These are phyloP conservation scores for Coix lacrymajobi DNA, from an alignment of 176 grass and related monocot genomes.

Conservation along the genomic window DNA sequence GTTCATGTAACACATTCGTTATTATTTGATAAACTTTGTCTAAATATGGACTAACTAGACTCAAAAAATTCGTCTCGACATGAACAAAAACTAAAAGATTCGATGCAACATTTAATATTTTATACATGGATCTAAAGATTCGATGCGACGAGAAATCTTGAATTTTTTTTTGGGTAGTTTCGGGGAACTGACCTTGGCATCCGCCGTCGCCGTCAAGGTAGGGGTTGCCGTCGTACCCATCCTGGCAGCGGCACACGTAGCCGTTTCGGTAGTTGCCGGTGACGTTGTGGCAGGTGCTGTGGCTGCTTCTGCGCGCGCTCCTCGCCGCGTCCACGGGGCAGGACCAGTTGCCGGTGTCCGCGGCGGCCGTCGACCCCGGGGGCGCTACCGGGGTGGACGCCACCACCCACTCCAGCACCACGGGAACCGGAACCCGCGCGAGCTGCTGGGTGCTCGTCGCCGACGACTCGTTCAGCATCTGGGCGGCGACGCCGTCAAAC, in stretches of 20 bases:
- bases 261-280: conserved; percentile 1
- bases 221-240: conserved; percentile 47
- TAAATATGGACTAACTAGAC: no score
- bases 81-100: no score
- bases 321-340: neutral
- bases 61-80: no score
- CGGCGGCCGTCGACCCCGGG: neutral
- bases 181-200: neutral
- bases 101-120: no score
- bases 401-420: neutral
- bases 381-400: neutral
- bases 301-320: neutral
- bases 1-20: no score
- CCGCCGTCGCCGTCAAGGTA: conserved; percentile 9
- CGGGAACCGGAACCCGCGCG: neutral
- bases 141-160: no score
- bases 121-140: no score
- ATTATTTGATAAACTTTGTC: no score
- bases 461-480: neutral
- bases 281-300: neutral
- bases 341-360: neutral
- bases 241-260: neutral
- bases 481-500: neutral
- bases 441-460: fast-evolving
- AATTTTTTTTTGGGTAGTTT: no score